Percentiles rank a stretch among this genome's conserved stretches.
phyloP scores from a whole-genome alignment of 1,284 basidiomycete genomes.

The Cryptococcus sp. region DNA sequence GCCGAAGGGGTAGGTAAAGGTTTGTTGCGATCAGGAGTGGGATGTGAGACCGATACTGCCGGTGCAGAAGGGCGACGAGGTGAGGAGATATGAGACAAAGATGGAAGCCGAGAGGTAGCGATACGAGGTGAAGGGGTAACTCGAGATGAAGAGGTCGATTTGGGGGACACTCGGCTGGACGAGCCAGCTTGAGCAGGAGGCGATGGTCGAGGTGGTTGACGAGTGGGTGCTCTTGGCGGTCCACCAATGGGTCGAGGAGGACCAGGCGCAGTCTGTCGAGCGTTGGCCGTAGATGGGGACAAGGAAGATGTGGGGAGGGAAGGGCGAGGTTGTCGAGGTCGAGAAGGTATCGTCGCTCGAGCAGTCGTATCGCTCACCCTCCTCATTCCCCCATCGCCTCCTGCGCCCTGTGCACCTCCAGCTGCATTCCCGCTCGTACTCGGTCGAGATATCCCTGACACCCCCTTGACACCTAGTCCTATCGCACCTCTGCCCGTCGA shows the following conservation, averaged over 20 bases:
- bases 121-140: too few relatives aligned
- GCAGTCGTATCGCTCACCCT: not conserved
- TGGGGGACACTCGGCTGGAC: too few relatives aligned
- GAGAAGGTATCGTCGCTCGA: not conserved
- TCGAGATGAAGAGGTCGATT: not conserved
- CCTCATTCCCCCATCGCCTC: not conserved
- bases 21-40: slow-evolving; percentile 7
- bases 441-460: not conserved
- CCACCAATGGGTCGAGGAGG: too few relatives aligned
- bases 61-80: slow-evolving; percentile 1
- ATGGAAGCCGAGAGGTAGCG: not conserved
- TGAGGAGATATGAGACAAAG: slow-evolving; percentile 1
- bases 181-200: too few relatives aligned
- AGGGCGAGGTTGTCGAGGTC: not conserved
- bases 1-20: slow-evolving; percentile 2
- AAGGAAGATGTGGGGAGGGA: not conserved
- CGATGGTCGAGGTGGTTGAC: too few relatives aligned
- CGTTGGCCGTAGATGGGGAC: not conserved
- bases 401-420: not conserved
- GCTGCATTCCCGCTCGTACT: not conserved
- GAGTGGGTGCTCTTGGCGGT: too few relatives aligned
- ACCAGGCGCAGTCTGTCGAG: not conserved
- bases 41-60: slow-evolving; percentile 9
- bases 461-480: not conserved
- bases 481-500: not conserved